Conservation (phyloP, 2,329 filamentous ascomycete genomes). For the Conoideocrella luteorostrata region DNA sequence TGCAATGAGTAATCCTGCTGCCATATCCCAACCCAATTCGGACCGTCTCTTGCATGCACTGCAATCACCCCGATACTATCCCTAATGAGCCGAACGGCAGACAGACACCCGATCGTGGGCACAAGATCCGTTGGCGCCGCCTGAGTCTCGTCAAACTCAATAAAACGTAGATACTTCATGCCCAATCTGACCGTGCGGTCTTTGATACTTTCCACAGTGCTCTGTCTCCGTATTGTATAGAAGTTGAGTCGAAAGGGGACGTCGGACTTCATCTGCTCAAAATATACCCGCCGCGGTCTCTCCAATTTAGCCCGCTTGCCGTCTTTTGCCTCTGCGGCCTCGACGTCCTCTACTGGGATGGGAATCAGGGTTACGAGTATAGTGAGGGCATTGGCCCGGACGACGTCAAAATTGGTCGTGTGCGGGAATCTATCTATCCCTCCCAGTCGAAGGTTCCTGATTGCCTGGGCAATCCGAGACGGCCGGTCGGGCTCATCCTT, state of each 20-base stretch:
- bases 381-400: conserved; percentile 10
- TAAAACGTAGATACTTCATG: conserved; percentile 8
- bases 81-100: conserved; percentile 7
- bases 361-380: conserved; percentile 8
- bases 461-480: conserved; percentile 7
- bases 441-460: conserved; percentile 8
- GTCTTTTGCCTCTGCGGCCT: not conserved
- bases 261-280: not conserved
- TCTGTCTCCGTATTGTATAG: conserved; percentile 6
- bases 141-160: conserved; percentile 7
- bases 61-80: conserved; percentile 8
- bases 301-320: conserved; percentile 4
- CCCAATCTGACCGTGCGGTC: conserved; percentile 1
- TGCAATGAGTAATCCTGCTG: conserved; percentile 5
- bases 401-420: conserved; percentile 9
- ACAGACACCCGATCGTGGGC: not conserved
- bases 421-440: conserved; percentile 8
- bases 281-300: conserved; percentile 3
- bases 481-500: conserved; percentile 2
- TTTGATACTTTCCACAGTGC: conserved; percentile 3
- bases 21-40: conserved; percentile 8
- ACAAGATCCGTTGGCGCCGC: not conserved
- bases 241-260: conserved; percentile 9
- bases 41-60: conserved; percentile 8
- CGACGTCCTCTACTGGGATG: conserved; percentile 9